Evolutionary conservation across 108 stramenopile species (phyloP), one percentile per base, ranked within the genome.

Genomic region (Aureococcus anophagefferens): DNA sequence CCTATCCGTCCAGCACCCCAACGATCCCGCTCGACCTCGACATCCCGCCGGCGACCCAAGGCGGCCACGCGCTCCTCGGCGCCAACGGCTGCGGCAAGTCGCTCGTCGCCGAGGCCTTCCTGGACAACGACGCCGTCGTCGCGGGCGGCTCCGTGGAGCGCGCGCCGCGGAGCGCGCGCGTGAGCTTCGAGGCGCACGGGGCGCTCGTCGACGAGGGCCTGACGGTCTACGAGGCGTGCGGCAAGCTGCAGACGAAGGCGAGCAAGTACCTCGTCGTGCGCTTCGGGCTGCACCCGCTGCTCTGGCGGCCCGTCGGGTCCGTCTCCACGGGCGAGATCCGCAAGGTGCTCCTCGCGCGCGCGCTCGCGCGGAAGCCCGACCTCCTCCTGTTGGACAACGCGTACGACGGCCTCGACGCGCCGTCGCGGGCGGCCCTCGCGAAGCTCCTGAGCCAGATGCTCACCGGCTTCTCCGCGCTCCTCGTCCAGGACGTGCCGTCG

Each of bases 291-390:
- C 88, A 76, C 75, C 86, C 85, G 17, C 63, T 89, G 16, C 69
- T 90, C 30, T 79, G 75, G 59, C 77, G 87, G 67, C 40, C 46
- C n/a, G 84, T 91, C 32, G 32, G 68, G 46, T 86, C 88, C 13
- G 69, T 91, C 4, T 80, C 78, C 72, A 91, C 89, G 34, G 89
- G 90, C 59, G 85, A 91, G 73, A 89, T 91, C 73, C 87, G 89
- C 15, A 89, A 89, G 66, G 86, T 88, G 16, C 69, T 91, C 11
- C 68, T 91, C 32, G 85, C 88, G 0, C 68, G 85, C 37, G 88
- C 89, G 0, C 69, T 91, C 51, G 80, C 86, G 5, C 62, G 62
- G 0, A 75, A 76, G 40, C 90, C 90, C 0, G 62, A 68, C 46
- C 65, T 91, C 40, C 68, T 91, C 68, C 35, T 91, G 45, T 67